phyloP scores from a whole-genome alignment of 495 filamentous ascomycete species.

The Lasiosphaeria miniovina region DNA sequence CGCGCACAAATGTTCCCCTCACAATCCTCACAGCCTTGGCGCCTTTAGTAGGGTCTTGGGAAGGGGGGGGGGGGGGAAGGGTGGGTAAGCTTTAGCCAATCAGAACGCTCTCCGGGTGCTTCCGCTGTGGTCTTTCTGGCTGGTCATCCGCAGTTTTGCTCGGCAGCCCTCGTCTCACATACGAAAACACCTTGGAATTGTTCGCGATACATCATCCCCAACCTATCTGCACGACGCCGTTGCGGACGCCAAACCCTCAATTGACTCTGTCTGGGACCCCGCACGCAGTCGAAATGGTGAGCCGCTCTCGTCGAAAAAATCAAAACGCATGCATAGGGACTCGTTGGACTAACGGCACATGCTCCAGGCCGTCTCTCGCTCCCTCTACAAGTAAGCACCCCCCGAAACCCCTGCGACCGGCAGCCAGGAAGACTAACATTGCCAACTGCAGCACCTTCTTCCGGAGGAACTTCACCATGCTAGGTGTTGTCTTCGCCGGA shows the following conservation, averaged over 20 bases:
- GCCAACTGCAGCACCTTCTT: slow-evolving; percentile 65
- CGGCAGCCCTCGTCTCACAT: slow-evolving; percentile 7
- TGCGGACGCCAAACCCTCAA: slow-evolving; percentile 17
- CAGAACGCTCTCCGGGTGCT: slow-evolving; percentile 25
- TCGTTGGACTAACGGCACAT: slow-evolving; percentile 33
- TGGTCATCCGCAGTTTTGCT: slow-evolving; percentile 26
- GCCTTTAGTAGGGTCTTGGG: not conserved
- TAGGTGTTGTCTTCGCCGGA: slow-evolving; percentile 76
- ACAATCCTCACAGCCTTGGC: slow-evolving; percentile 10
- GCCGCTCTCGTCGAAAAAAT: not conserved
- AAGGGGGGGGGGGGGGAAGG: slow-evolving; percentile 1
- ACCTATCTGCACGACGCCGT: slow-evolving; percentile 17
- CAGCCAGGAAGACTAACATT: slow-evolving; percentile 27
- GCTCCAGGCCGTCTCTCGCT: slow-evolving; percentile 6
- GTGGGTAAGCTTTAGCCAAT: slow-evolving; percentile 42
- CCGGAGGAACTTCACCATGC: slow-evolving; percentile 79
- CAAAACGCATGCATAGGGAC: not conserved
- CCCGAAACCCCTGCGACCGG: slow-evolving; percentile 10
- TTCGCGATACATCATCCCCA: slow-evolving; percentile 8
- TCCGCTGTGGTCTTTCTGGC: slow-evolving; percentile 31
- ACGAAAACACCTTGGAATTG: slow-evolving; percentile 21
- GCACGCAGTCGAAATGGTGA: slow-evolving; percentile 39
- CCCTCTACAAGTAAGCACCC: slow-evolving; percentile 78
- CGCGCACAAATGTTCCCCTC: not conserved
- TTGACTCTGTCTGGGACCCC: slow-evolving; percentile 21